phyloP scores from a whole-genome alignment of 495 filamentous ascomycete species.

The Parachaetomium inaequale region DNA sequence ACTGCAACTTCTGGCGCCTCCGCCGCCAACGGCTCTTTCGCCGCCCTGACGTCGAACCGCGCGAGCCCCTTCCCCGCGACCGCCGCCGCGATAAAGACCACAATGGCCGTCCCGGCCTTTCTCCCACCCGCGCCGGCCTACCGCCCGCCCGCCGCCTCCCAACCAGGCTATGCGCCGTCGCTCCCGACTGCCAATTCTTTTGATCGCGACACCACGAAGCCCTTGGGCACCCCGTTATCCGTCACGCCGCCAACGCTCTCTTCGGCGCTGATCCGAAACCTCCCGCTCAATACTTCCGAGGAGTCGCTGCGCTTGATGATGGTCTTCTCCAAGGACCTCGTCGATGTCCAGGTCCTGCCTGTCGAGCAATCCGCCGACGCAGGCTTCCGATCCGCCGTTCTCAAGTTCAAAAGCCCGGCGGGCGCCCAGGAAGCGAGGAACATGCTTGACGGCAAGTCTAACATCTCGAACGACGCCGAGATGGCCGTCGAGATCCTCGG shows the following conservation, averaged over 20 bases:
- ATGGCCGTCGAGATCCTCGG: slow-evolving; percentile 76
- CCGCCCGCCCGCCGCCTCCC: slow-evolving; percentile 29
- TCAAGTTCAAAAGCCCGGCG: slow-evolving; percentile 65
- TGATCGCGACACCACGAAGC: slow-evolving; percentile 47
- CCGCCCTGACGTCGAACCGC: slow-evolving; percentile 37
- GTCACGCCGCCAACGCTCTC: slow-evolving; percentile 32
- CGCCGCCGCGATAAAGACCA: slow-evolving; percentile 33
- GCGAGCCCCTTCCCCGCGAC: slow-evolving; percentile 35
- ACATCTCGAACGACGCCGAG: slow-evolving; percentile 66
- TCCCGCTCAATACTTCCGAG: slow-evolving; percentile 68
- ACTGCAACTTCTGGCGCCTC: slow-evolving; percentile 36
- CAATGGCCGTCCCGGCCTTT: slow-evolving; percentile 41
- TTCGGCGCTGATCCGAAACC: slow-evolving; percentile 64
- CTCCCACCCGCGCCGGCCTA: slow-evolving; percentile 35
- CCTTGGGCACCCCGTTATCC: slow-evolving; percentile 53
- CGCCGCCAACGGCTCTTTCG: slow-evolving; percentile 29
- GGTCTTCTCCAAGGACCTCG: slow-evolving; percentile 77
- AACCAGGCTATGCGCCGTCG: slow-evolving; percentile 42
- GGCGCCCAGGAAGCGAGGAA: slow-evolving; percentile 75
- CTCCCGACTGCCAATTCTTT: slow-evolving; percentile 31
- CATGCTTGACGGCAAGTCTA: slow-evolving; percentile 75
- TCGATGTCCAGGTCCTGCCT: slow-evolving; percentile 68
- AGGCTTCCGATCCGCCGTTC: slow-evolving; percentile 70
- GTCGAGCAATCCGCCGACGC: slow-evolving; percentile 63
- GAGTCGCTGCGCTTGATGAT: slow-evolving; percentile 77